Conservation (phyloP, 139 green algal species). For the Chlorella sp. region DNA sequence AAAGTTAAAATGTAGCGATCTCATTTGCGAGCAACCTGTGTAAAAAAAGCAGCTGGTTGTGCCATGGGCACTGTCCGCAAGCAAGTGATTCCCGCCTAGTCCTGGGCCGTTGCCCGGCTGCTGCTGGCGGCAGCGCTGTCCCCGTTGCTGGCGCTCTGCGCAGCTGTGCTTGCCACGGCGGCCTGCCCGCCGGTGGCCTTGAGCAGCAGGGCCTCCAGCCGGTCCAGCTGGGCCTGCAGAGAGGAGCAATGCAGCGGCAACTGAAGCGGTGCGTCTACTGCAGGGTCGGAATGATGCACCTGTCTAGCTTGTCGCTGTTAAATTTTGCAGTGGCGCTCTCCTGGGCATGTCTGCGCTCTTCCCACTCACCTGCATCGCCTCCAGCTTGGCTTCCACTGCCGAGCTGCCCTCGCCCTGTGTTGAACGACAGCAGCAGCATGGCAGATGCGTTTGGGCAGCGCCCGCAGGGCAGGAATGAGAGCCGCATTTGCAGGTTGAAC, state of each 20-base stretch:
- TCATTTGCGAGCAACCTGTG: too few relatives aligned
- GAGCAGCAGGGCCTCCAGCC: slow-evolving; percentile 24
- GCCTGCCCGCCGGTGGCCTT: background rate
- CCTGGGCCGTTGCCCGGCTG: background rate
- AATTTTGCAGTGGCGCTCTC: too few relatives aligned
- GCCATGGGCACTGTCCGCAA: background rate
- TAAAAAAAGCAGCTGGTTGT: background rate
- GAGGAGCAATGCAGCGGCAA: background rate
- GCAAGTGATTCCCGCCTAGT: background rate
- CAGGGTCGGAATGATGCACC: background rate
- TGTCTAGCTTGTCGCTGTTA: too few relatives aligned
- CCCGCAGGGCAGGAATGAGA: background rate
- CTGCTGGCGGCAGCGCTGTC: background rate
- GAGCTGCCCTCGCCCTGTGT: background rate
- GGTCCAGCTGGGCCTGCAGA: slow-evolving; percentile 12
- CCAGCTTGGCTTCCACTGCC: slow-evolving; percentile 1
- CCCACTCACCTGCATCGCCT: background rate
- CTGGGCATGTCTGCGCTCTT: too few relatives aligned
- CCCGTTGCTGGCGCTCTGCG: too few relatives aligned
- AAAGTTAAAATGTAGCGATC: too few relatives aligned
- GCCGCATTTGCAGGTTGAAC: too few relatives aligned
- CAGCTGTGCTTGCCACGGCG: too few relatives aligned
- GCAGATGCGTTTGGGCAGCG: background rate
- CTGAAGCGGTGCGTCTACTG: background rate
- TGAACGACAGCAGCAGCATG: background rate